Conservation (phyloP, 2,329 filamentous ascomycete genomes). For the Neoscytalidium dimidiatum region DNA sequence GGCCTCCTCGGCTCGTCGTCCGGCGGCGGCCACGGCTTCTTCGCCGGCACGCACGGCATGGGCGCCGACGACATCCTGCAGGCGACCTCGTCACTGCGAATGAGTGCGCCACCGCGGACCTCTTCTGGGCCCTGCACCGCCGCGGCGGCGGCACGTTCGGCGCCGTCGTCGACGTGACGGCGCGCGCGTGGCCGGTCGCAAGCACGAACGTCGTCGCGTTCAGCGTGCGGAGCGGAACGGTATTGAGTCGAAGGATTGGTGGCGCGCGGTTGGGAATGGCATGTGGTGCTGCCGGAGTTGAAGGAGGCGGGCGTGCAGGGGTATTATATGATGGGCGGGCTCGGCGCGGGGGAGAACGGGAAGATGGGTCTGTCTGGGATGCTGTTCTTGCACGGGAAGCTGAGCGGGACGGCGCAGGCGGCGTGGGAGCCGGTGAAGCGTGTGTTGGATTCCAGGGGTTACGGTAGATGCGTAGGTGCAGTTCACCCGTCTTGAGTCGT, state of each 20-base stretch:
- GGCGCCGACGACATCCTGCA: slow-evolving; percentile 39
- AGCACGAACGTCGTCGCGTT: neutral
- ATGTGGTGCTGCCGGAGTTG: neutral
- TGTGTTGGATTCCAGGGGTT: neutral
- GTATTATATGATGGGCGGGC: neutral
- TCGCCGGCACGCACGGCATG: slow-evolving; percentile 49
- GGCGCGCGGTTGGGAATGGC: neutral
- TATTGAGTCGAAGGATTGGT: neutral
- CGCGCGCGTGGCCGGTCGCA: slow-evolving; percentile 35
- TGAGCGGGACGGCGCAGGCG: neutral
- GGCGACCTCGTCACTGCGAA: slow-evolving; percentile 34
- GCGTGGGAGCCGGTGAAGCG: neutral
- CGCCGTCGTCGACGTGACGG: slow-evolving; percentile 26
- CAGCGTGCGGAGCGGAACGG: neutral
- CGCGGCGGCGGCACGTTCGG: slow-evolving; percentile 34
- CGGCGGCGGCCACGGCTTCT: slow-evolving; percentile 58
- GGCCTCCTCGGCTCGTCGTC: slow-evolving; percentile 41
- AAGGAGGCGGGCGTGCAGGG: neutral
- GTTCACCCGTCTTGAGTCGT: neutral
- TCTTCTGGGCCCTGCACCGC: slow-evolving; percentile 41
- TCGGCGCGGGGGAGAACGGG: neutral
- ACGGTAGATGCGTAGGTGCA: neutral
- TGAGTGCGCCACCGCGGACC: slow-evolving; percentile 33
- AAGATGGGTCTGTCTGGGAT: neutral
- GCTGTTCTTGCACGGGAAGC: neutral